Conservation (phyloP, 129 eudicot genomes). For the Erigeron canadensis region DNA sequence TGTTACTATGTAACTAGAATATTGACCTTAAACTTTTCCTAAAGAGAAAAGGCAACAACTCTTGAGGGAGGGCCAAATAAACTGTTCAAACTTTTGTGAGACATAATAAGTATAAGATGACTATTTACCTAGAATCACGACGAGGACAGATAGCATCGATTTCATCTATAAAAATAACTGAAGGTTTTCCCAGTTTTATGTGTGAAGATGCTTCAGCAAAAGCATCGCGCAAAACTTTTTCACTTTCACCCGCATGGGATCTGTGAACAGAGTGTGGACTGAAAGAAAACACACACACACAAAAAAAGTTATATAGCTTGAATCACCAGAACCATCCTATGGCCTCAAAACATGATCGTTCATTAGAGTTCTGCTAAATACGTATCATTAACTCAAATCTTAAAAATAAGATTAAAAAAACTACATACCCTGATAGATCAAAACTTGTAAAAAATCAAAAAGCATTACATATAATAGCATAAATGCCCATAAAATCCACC, state of each 20-base stretch:
- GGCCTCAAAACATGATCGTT: background rate
- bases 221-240: constrained; percentile 79
- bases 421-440: too few species aligned
- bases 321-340: constrained; percentile 8
- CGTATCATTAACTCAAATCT: too few species aligned
- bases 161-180: constrained; percentile 92
- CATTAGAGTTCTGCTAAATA: background rate
- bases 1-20: background rate
- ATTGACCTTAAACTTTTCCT: background rate
- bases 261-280: constrained; percentile 94
- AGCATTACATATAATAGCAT: background rate
- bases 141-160: constrained; percentile 94
- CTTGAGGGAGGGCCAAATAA: constrained; percentile 2
- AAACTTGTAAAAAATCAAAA: too few species aligned
- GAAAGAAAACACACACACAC: constrained; percentile 40
- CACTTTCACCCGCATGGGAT: constrained; percentile 92
- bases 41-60: background rate
- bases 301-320: constrained; percentile 13
- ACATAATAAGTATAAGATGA: background rate
- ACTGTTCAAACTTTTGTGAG: background rate
- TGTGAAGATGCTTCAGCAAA: constrained; percentile 73
- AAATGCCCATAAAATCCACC: too few species aligned
- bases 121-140: constrained; percentile 74
- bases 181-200: constrained; percentile 69
- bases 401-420: too few species aligned